Evolutionary conservation across 2,329 filamentous ascomycete genomes (phyloP).

Genomic region (Chrysosphaeria jannelii): DNA sequence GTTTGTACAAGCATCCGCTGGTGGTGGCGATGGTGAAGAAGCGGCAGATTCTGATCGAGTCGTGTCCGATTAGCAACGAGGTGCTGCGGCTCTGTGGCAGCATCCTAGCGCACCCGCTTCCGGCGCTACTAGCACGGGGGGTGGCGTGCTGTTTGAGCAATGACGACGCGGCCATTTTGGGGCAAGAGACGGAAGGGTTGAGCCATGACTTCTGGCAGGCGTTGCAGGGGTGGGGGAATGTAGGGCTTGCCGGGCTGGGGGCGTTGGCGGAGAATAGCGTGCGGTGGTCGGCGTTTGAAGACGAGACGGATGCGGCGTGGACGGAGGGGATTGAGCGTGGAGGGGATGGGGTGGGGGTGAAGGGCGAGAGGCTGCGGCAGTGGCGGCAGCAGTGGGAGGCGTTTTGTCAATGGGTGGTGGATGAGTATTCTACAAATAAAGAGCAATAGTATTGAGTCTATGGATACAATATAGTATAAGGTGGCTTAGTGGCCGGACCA

Average conservation of each 20-base stretch:
- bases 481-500: conserved; percentile 97
- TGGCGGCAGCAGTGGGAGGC: conserved; percentile 66
- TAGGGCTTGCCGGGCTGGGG: conserved; percentile 63
- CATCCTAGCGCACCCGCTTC: conserved; percentile 24
- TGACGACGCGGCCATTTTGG: conserved; percentile 64
- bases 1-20: conserved; percentile 70
- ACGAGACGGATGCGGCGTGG: conserved; percentile 44
- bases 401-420: conserved; percentile 73
- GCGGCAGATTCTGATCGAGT: conserved; percentile 64
- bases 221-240: conserved; percentile 70
- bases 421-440: conserved; percentile 41
- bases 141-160: conserved; percentile 66
- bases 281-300: conserved; percentile 68
- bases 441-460: conserved; percentile 4
- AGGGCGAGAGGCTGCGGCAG: conserved; percentile 42
- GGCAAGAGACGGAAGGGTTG: conserved; percentile 53
- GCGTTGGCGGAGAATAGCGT: conserved; percentile 80
- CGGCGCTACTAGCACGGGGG: conserved; percentile 56
- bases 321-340: conserved; percentile 40
- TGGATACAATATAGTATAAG: conserved; percentile 1
- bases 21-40: conserved; percentile 72
- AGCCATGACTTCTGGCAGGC: conserved; percentile 90
- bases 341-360: conserved; percentile 35
- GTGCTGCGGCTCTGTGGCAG: conserved; percentile 9
- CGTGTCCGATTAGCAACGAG: conserved; percentile 76